These are phyloP conservation scores for Pseudocercospora musae DNA, from an alignment of 2,329 filamentous ascomycete species.

Conservation along the genomic window DNA sequence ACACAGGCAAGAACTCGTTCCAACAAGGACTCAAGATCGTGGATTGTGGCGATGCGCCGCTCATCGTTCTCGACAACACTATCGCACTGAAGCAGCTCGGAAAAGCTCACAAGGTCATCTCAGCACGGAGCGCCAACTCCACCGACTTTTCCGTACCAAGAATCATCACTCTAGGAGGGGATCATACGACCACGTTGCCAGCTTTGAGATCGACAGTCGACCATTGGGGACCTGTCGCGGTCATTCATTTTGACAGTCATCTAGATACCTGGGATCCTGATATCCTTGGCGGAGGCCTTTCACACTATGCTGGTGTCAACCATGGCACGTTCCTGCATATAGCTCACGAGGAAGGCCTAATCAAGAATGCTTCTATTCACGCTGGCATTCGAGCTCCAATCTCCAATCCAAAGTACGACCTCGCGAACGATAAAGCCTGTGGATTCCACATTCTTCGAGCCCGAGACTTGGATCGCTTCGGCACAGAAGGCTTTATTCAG, in stretches of 20 bases:
- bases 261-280: constrained; percentile 55
- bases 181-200: constrained; percentile 56
- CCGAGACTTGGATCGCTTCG: constrained; percentile 52
- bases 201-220: constrained; percentile 50
- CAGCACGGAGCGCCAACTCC: constrained; percentile 42
- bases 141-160: constrained; percentile 46
- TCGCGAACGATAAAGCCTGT: constrained; percentile 56
- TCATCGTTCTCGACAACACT: constrained; percentile 51
- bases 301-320: constrained; percentile 58
- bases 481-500: constrained; percentile 48
- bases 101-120: constrained; percentile 51
- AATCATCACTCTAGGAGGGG: constrained; percentile 54
- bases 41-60: constrained; percentile 55
- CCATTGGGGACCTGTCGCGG: constrained; percentile 54
- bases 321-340: constrained; percentile 61
- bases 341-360: constrained; percentile 59
- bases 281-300: constrained; percentile 56
- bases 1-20: constrained; percentile 44
- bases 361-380: constrained; percentile 58
- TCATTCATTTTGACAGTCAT: constrained; percentile 57
- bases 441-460: constrained; percentile 59
- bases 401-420: constrained; percentile 47
- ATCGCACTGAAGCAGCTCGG: constrained; percentile 54
- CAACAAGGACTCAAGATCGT: constrained; percentile 51
- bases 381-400: constrained; percentile 60